Percentiles rank a stretch among this genome's conserved stretches.
These are phyloP conservation scores for Lachnum nothofagi DNA, from an alignment of 2,329 filamentous ascomycete species.

Conservation along the genomic window DNA sequence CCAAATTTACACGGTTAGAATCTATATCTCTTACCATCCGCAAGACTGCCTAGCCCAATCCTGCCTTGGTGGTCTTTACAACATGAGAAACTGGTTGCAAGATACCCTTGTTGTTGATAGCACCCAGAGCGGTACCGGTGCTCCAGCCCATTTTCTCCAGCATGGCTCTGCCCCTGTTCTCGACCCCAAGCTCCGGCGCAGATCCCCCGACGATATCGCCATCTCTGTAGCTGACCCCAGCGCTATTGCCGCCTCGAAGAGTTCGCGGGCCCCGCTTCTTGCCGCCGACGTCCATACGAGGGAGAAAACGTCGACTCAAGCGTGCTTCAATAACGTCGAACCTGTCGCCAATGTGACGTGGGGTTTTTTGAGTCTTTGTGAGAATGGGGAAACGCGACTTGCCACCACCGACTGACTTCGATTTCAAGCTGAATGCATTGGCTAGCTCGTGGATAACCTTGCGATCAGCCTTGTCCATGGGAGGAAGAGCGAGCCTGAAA, in stretches of 20 bases:
- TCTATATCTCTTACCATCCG: not conserved
- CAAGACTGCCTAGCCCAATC: slow-evolving; percentile 64
- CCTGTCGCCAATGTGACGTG: slow-evolving; percentile 52
- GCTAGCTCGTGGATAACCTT: slow-evolving; percentile 78
- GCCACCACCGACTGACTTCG: slow-evolving; percentile 74
- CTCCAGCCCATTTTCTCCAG: slow-evolving; percentile 98
- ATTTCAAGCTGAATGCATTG: slow-evolving; percentile 69
- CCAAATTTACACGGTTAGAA: too few species aligned
- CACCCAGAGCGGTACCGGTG: slow-evolving; percentile 76
- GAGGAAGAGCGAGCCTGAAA: slow-evolving; percentile 65
- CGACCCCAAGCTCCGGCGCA: slow-evolving; percentile 75
- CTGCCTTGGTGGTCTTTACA: slow-evolving; percentile 80
- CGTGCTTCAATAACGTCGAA: slow-evolving; percentile 46
- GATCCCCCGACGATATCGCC: slow-evolving; percentile 83
- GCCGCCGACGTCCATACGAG: slow-evolving; percentile 43
- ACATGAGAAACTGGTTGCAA: slow-evolving; percentile 79
- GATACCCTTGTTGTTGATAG: slow-evolving; percentile 79
- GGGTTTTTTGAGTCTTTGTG: slow-evolving; percentile 66
- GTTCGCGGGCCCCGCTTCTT: slow-evolving; percentile 34
- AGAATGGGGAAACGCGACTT: slow-evolving; percentile 70
- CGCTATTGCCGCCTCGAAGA: slow-evolving; percentile 32
- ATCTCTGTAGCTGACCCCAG: slow-evolving; percentile 61
- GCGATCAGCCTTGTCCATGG: slow-evolving; percentile 74
- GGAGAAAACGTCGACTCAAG: slow-evolving; percentile 52
- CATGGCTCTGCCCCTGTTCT: slow-evolving; percentile 81